Evolutionary conservation across 345 rosid genomes (phyloP).

Genomic region (Odontarrhena argentea): DNA sequence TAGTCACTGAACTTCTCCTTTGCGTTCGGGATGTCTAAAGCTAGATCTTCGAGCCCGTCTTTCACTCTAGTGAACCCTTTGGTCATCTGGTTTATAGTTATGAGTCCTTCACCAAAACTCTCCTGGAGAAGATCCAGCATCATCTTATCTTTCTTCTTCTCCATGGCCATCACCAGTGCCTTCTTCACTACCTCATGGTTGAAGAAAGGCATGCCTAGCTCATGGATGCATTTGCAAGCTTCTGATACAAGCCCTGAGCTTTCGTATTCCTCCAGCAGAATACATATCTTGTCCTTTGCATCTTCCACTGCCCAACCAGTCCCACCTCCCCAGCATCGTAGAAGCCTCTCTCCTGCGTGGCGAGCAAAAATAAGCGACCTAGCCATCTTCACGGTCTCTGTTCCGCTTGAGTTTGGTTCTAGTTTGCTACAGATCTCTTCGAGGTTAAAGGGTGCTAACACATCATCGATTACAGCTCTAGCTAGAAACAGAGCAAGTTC

Average conservation of each 20-base stretch:
- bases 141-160: constrained; percentile 74
- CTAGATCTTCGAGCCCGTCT: constrained; percentile 82
- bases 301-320: constrained; percentile 97
- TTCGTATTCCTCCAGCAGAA: constrained; percentile 81
- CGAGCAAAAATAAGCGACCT: constrained; percentile 79
- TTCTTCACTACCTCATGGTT: constrained; percentile 94
- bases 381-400: constrained; percentile 74
- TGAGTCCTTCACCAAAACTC: constrained; percentile 71
- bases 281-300: constrained; percentile 84
- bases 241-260: constrained; percentile 71
- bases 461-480: constrained; percentile 90
- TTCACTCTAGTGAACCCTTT: constrained; percentile 77
- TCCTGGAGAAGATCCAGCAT: constrained; percentile 76
- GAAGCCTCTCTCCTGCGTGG: constrained; percentile 91
- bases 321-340: constrained; percentile 96
- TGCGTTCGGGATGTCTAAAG: constrained; percentile 84
- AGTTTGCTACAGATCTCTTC: constrained; percentile 72
- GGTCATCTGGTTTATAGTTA: constrained; percentile 82
- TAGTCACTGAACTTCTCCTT: constrained; percentile 70
- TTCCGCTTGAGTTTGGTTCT: constrained; percentile 71
- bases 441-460: constrained; percentile 74
- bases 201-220: constrained; percentile 85
- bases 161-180: constrained; percentile 97
- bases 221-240: constrained; percentile 88
- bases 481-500: constrained; percentile 71